These are phyloP conservation scores for Penicillium parvum DNA, from an alignment of 495 filamentous ascomycete genomes.

Conservation along the genomic window DNA sequence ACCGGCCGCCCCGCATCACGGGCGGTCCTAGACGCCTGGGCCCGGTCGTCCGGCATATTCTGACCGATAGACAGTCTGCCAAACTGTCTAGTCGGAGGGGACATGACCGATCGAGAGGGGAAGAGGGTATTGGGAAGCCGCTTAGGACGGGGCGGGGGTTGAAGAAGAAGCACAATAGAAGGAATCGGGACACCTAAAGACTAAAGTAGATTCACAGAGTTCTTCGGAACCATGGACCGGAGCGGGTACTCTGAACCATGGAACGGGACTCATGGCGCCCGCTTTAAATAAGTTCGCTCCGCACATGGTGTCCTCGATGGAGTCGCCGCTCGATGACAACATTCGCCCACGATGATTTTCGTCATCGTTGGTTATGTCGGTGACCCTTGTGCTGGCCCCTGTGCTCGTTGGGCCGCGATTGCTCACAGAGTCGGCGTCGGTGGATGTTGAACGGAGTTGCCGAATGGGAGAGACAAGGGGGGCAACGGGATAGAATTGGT, in stretches of 20 bases:
- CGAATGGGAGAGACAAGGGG: too few species aligned
- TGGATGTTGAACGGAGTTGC: too few species aligned
- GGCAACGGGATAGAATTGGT: neutral
- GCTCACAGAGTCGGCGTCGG: neutral
- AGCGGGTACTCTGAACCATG: slow-evolving; percentile 38
- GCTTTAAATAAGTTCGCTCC: slow-evolving; percentile 28
- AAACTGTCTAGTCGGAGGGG: slow-evolving; percentile 40
- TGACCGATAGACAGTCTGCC: slow-evolving; percentile 35
- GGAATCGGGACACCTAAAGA: slow-evolving; percentile 7
- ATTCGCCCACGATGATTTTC: slow-evolving; percentile 9
- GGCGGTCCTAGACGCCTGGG: slow-evolving; percentile 19
- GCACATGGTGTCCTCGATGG: neutral
- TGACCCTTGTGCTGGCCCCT: too few species aligned
- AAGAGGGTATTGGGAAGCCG: slow-evolving; percentile 6
- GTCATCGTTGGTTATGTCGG: too few species aligned
- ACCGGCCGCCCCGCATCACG: slow-evolving; percentile 15
- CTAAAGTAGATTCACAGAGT: slow-evolving; percentile 30
- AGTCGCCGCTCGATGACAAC: too few species aligned
- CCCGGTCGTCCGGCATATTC: slow-evolving; percentile 27
- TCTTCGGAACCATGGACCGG: slow-evolving; percentile 38
- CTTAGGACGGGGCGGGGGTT: neutral
- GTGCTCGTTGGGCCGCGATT: slow-evolving; percentile 2
- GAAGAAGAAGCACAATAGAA: slow-evolving; percentile 2
- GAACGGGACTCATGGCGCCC: slow-evolving; percentile 16
- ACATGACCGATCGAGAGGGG: slow-evolving; percentile 26